phyloP scores from a whole-genome alignment of 345 rosid species.

The Sonneratia caseolaris region DNA sequence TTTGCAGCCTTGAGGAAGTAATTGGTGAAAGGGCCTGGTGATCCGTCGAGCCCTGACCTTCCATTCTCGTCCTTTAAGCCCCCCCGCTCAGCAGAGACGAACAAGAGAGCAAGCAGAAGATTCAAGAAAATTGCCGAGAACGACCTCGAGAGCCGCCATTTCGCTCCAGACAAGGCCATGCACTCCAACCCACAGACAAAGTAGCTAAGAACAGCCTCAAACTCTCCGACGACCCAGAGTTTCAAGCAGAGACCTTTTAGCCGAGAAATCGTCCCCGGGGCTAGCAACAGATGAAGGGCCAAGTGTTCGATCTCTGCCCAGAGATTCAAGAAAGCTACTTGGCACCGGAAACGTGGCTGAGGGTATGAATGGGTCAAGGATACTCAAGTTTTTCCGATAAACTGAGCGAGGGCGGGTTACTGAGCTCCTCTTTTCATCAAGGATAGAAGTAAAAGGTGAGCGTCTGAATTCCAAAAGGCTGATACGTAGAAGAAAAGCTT shows the following conservation, averaged over 20 bases:
- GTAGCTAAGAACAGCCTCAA: not conserved
- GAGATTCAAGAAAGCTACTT: not conserved
- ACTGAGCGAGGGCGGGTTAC: too few relatives aligned
- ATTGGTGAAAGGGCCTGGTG: constrained; percentile 4
- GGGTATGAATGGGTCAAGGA: too few relatives aligned
- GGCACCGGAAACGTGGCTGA: too few relatives aligned
- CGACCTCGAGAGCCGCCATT: constrained; percentile 6
- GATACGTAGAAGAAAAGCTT: too few relatives aligned
- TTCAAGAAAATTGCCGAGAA: not conserved
- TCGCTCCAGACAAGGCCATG: not conserved
- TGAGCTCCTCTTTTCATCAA: too few relatives aligned
- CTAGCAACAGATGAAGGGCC: not conserved
- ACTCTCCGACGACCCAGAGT: not conserved
- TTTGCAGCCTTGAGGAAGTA: constrained; percentile 11
- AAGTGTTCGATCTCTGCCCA: not conserved
- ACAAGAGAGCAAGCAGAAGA: constrained; percentile 8
- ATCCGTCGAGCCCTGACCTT: not conserved
- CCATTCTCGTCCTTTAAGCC: constrained; percentile 6
- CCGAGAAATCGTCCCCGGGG: not conserved
- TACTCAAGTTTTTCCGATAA: too few relatives aligned
- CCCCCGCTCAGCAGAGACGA: constrained; percentile 20
- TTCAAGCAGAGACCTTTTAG: not conserved
- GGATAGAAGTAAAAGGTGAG: too few relatives aligned
- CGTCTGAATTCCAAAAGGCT: too few relatives aligned
- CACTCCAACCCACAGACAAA: not conserved